A percentile compares a stretch with the other conserved stretches of the same genome.
Evolutionary conservation across 768 basidiomycete species (phyloP).

Genomic region (Lactarius akahatsu): DNA sequence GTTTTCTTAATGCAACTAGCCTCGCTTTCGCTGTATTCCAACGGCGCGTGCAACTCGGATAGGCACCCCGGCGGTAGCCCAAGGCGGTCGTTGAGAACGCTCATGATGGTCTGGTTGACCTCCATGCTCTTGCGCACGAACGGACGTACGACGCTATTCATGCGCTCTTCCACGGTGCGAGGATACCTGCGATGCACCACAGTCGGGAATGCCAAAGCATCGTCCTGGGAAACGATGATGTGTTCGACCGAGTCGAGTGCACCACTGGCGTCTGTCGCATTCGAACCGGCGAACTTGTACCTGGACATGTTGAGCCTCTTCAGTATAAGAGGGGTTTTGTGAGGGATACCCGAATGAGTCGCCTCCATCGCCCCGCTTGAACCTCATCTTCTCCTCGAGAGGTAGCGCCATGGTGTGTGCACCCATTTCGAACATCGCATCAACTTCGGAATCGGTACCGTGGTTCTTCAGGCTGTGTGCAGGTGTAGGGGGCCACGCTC

Average conservation of each 20-base stretch:
- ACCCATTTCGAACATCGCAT: conserved; percentile 43
- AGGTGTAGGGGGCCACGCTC: not conserved
- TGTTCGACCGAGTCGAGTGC: conserved; percentile 31
- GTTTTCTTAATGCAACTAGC: conserved; percentile 36
- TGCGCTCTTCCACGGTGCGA: conserved; percentile 33
- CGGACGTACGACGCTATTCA: conserved; percentile 33
- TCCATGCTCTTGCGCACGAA: conserved; percentile 36
- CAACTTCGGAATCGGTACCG: conserved; percentile 38
- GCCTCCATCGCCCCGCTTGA: conserved; percentile 43
- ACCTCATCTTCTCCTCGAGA: conserved; percentile 42
- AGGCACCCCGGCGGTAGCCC: conserved; percentile 38
- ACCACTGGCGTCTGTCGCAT: conserved; percentile 31
- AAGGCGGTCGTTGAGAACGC: conserved; percentile 35
- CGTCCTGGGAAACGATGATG: conserved; percentile 32
- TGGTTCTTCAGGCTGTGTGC: conserved; percentile 44
- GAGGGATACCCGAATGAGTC: not conserved
- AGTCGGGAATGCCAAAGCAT: conserved; percentile 38
- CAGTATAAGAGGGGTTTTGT: too few species aligned
- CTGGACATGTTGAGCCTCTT: not conserved
- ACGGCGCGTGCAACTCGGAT: conserved; percentile 32
- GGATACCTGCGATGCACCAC: conserved; percentile 39
- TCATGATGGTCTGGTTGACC: conserved; percentile 35
- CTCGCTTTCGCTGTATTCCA: conserved; percentile 37
- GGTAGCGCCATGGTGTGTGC: conserved; percentile 40
- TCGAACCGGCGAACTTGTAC: conserved; percentile 30